Evolutionary conservation across 1,139 yeast genomes (phyloP).

Genomic region (Suhomyces taliae): DNA sequence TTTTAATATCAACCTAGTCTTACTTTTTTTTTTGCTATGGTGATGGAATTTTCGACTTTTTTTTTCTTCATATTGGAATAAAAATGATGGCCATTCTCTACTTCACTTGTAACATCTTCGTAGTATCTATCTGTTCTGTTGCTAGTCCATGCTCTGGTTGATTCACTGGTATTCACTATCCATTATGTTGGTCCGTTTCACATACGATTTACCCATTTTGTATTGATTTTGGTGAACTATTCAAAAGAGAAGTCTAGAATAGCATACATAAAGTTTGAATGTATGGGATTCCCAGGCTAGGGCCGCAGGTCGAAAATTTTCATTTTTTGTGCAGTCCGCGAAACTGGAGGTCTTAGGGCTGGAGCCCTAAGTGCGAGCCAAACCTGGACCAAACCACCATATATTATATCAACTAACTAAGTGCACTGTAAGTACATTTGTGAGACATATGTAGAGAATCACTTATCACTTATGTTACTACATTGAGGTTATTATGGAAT

Average conservation of each 20-base stretch:
- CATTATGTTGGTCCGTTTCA: conserved; percentile 14
- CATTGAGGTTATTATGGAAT: too few relatives aligned
- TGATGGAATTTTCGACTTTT: neutral
- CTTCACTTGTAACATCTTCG: neutral
- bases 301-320: conserved; percentile 16
- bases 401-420: neutral
- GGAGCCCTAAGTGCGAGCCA: conserved; percentile 1
- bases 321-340: conserved; percentile 5
- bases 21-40: too few relatives aligned
- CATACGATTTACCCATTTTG: conserved; percentile 83
- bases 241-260: conserved; percentile 13
- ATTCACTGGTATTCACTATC: neutral
- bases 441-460: too few relatives aligned
- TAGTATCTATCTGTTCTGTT: neutral
- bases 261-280: conserved; percentile 6
- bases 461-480: too few relatives aligned
- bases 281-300: conserved; percentile 3
- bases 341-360: conserved; percentile 2
- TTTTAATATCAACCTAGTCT: too few relatives aligned
- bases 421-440: neutral
- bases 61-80: too few relatives aligned
- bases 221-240: conserved; percentile 30
- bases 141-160: neutral
- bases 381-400: neutral
- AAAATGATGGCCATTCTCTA: too few relatives aligned